phyloP scores from a whole-genome alignment of 768 basidiomycete species.

The Cyclocybe aegerita region DNA sequence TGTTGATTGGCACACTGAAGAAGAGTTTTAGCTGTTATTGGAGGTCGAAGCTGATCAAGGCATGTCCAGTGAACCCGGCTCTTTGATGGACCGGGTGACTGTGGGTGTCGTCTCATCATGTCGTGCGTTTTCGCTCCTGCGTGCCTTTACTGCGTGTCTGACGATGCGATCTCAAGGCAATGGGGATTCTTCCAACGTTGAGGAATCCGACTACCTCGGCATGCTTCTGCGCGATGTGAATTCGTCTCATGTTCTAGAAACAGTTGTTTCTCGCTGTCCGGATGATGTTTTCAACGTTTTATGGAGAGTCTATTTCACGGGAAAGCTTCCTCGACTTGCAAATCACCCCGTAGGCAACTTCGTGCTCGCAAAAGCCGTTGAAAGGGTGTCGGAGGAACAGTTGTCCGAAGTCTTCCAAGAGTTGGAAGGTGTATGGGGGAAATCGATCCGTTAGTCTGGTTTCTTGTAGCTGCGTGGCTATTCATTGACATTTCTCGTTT shows the following conservation, averaged over 20 bases:
- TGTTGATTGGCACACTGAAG: constrained; percentile 8
- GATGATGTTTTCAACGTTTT: constrained; percentile 57
- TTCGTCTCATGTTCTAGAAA: constrained; percentile 89
- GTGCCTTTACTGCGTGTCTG: not conserved
- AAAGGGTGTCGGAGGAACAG: constrained; percentile 55
- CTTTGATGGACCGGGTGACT: constrained; percentile 80
- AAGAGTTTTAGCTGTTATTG: constrained; percentile 61
- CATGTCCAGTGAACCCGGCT: constrained; percentile 56
- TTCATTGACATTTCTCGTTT: constrained; percentile 1
- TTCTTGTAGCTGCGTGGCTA: not conserved
- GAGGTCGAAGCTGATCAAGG: constrained; percentile 77
- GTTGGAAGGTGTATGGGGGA: constrained; percentile 55
- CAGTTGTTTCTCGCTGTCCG: constrained; percentile 65
- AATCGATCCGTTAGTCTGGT: constrained; percentile 63
- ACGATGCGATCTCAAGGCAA: constrained; percentile 32
- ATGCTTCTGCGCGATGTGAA: constrained; percentile 84
- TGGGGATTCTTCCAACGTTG: constrained; percentile 32
- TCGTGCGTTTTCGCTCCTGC: constrained; percentile 42
- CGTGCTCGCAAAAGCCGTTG: constrained; percentile 79
- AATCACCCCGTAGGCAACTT: constrained; percentile 94
- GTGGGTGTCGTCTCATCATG: constrained; percentile 70
- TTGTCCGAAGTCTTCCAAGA: constrained; percentile 59
- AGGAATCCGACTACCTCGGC: constrained; percentile 75
- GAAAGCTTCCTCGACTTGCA: constrained; percentile 70
- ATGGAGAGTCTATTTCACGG: constrained; percentile 79